phyloP scores from a whole-genome alignment of 2,329 filamentous ascomycete species.

The Calonectria crousiana region DNA sequence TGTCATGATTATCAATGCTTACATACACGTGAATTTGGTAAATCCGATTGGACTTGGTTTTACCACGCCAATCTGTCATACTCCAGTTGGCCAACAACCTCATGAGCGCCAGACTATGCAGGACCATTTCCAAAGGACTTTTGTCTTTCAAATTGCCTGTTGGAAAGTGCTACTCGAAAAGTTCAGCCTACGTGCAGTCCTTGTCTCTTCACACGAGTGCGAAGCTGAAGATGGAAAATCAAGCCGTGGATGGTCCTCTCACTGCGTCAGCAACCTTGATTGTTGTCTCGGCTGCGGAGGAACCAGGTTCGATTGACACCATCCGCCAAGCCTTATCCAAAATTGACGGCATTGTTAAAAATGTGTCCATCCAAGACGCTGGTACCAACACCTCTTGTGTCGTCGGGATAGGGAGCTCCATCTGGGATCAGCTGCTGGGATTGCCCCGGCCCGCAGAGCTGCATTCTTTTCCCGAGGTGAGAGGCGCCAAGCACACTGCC shows the following conservation, averaged over 20 bases:
- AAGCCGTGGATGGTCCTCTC: conserved; percentile 64
- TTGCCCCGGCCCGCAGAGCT: conserved; percentile 63
- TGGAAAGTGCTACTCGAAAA: background rate
- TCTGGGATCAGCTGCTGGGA: conserved; percentile 62
- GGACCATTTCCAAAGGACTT: background rate
- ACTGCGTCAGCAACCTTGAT: conserved; percentile 67
- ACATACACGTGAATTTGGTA: background rate
- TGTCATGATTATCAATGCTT: background rate
- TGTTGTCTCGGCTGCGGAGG: conserved; percentile 56
- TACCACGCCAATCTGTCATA: background rate
- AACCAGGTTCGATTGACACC: conserved; percentile 50
- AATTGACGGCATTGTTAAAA: conserved; percentile 62
- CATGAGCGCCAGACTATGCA: background rate
- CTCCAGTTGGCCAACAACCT: background rate
- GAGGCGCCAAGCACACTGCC: conserved; percentile 63
- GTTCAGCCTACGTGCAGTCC: too few relatives aligned
- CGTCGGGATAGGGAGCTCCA: conserved; percentile 64
- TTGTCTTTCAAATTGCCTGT: background rate
- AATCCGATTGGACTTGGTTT: background rate
- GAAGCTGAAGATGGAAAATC: conserved; percentile 32
- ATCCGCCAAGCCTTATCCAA: conserved; percentile 59
- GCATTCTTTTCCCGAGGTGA: conserved; percentile 60
- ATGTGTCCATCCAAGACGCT: conserved; percentile 64
- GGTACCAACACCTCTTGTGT: conserved; percentile 61
- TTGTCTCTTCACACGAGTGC: background rate